Base-by-base conservation (phyloP, 116 monocot genomes). In the Zostera marina region DNA sequence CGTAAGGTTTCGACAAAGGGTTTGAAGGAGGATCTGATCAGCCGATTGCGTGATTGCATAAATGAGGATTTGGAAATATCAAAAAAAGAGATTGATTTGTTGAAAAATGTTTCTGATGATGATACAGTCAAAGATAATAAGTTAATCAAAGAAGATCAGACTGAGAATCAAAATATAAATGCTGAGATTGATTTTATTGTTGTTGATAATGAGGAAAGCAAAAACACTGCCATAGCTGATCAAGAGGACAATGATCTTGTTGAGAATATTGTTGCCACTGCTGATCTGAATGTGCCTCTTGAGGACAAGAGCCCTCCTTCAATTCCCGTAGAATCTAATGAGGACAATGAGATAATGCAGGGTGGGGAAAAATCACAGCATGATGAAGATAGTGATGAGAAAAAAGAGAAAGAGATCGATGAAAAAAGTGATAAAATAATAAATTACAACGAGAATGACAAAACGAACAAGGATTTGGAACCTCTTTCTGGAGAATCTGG, bases 1-100 rank as follows among this genome's bases (percentile, higher is more conserved):
- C 75, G 96, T 47, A 80, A 52, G 48, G 53, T 86, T 8, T 72
- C 75, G 42, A 64, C 74, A 54, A 98, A 68, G 67, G 96, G 96
- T 63, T 41, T 89, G 64, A 98, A 98, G 69, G 90, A 89, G 58
- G 90, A 98, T 11, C 53, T 90, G 10, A 52, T 98, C 40, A 77
- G 59, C 7, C 59, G 25, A 55, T 84, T 81, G 51, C 57, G 44
- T 44, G 74, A 59, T 52, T 17, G 11, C 2, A 43, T 44, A 3
- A 54, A 25, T 70, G 88, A 41, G 84, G 67, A 68, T 60, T 75
- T 47, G 65, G 88, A 57, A 64, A 56, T 72, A 73, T 76, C 40
- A 66, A 59, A 64, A 26, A 70, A 69, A 22, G 57, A 53, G 45
- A 54, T 54, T 8, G 63, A 62, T 62, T 64, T 14, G 17, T 41